Base-by-base conservation (phyloP, 768 basidiomycete species). In the Ramaria sp. region DNA sequence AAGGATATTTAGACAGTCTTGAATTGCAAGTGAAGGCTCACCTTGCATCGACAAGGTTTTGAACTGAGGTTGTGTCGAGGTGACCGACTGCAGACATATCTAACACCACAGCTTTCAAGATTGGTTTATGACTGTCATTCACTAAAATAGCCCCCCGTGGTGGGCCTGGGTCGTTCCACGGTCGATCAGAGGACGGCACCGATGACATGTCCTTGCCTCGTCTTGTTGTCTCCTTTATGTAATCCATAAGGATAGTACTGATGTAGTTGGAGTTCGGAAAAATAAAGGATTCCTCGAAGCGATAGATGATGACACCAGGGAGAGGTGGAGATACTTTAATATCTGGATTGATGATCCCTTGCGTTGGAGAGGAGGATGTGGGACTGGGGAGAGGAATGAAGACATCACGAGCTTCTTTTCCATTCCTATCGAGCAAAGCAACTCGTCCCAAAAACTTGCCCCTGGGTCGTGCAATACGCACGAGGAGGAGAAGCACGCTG, bases 111-210 rank as follows among this genome's bases (percentile, higher is more conserved):
- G 95, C 92, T 54, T 82, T 83, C 44, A 98, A 71, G 20, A 71
- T 64, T 0, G 94, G 90, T 62, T 76, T 81, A 61, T 68, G 69
- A 25, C 70, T 63, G 57, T 87, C 78, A 38, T 72, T 70, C 15
- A 68, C 70, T 45, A 61, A 68, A 0, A 62, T 70, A 0, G 67
- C 68, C 13, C 74, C 73, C 16, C 74, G 71, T 48, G 66, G 61
- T 18, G 88, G 87, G 25, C 90, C 89, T 9, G 88, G 83, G 61
- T 96, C 93, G 64, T 99, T 99, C 95, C 95, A 99, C 12, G 89
- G 78, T 41, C 93, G 80, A 65, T 95, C 91, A 57, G 76, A 73
- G 43, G 79, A 68, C 54, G 69, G 76, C 58, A 89, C 71, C n/a
- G 68, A 62, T 50, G 75, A 73, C 67, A 86, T 73, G 66, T 94